phyloP scores from a whole-genome alignment of 2,329 filamentous ascomycete genomes.

The Phialocephala subalpina region DNA sequence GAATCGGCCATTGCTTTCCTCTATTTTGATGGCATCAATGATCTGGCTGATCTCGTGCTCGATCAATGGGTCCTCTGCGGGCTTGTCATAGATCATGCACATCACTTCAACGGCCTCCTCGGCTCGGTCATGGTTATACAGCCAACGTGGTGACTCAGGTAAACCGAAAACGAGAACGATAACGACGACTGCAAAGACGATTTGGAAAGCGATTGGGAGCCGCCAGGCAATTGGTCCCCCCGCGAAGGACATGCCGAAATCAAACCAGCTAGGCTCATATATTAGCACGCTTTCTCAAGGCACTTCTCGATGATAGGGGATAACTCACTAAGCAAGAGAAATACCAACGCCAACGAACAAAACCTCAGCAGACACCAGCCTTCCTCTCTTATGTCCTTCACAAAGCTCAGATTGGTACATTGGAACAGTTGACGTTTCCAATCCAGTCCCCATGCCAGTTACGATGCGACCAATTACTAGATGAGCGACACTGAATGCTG shows the following conservation, averaged over 20 bases:
- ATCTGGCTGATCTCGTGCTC: conserved; percentile 49
- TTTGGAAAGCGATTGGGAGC: conserved; percentile 40
- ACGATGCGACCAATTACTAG: conserved; percentile 50
- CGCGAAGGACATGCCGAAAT: conserved; percentile 41
- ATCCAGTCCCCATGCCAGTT: conserved; percentile 32
- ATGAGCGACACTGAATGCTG: conserved; percentile 46
- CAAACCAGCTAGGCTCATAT: conserved; percentile 39
- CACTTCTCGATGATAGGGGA: not conserved
- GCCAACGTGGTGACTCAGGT: conserved; percentile 43
- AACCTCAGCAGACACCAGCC: conserved; percentile 51
- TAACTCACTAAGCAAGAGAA: conserved; percentile 37
- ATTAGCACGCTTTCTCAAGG: too few species aligned
- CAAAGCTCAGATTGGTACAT: conserved; percentile 55
- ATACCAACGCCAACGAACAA: conserved; percentile 9
- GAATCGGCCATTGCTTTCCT: conserved; percentile 40
- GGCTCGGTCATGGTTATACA: conserved; percentile 39
- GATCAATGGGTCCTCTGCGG: conserved; percentile 44
- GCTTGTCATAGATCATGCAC: conserved; percentile 49
- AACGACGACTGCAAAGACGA: conserved; percentile 41
- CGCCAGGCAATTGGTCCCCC: conserved; percentile 17
- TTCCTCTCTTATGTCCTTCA: conserved; percentile 50
- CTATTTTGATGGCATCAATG: conserved; percentile 49
- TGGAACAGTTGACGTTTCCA: conserved; percentile 47
- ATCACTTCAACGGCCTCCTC: conserved; percentile 44
- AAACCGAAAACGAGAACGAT: conserved; percentile 39